Percentiles rank a stretch among this genome's conserved stretches.
These are phyloP conservation scores for Aciculosporium take DNA, from an alignment of 2,329 filamentous ascomycete genomes.

Conservation along the genomic window DNA sequence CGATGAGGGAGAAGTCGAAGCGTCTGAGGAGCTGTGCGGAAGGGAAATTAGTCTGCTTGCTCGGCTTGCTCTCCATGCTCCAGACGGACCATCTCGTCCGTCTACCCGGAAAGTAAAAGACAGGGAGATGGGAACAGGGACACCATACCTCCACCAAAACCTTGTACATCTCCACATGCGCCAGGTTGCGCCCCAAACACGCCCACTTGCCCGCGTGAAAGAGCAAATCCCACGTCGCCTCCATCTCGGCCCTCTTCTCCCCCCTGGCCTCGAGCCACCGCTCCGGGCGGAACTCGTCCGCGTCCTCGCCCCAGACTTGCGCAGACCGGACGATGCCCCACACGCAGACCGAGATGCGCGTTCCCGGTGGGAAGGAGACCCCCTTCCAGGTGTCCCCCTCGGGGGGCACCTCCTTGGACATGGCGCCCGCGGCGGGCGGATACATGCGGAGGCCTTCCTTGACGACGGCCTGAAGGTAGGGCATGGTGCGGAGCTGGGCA, in stretches of 20 bases:
- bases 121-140: background rate
- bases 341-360: constrained; percentile 16
- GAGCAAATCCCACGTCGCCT: constrained; percentile 22
- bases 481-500: constrained; percentile 19
- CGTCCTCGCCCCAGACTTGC: constrained; percentile 21
- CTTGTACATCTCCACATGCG: constrained; percentile 26
- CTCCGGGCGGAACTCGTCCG: constrained; percentile 19
- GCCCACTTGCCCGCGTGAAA: constrained; percentile 26
- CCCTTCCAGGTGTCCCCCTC: constrained; percentile 4
- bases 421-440: constrained; percentile 18
- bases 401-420: constrained; percentile 3
- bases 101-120: background rate
- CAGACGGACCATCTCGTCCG: background rate
- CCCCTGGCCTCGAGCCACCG: constrained; percentile 22
- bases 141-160: constrained; percentile 25
- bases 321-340: constrained; percentile 18
- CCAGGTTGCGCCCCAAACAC: constrained; percentile 25
- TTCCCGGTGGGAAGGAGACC: constrained; percentile 18
- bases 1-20: constrained; percentile 6
- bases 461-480: constrained; percentile 34
- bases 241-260: constrained; percentile 17
- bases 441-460: constrained; percentile 29
- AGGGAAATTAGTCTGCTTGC: too few species aligned
- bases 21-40: constrained; percentile 1
- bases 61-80: background rate